Conservation (phyloP, 257 asterid genomes). For the Gentiana straminea region DNA sequence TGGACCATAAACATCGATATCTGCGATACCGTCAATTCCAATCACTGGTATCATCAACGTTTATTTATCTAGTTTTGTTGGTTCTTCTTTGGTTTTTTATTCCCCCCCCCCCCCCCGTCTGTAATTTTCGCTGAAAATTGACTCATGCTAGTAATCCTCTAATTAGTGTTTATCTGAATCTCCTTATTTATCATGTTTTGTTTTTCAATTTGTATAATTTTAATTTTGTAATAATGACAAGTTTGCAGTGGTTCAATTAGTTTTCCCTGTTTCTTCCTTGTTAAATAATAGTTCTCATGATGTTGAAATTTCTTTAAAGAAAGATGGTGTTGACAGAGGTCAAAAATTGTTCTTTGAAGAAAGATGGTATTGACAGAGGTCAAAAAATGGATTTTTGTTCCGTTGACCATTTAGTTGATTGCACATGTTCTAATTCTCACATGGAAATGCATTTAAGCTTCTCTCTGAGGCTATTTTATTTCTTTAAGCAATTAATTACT, state of each 20-base stretch:
- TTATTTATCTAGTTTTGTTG: not conserved
- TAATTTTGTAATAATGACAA: not conserved
- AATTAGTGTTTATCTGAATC: too few species aligned
- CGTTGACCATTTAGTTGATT: too few species aligned
- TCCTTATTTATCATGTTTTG: conserved; percentile 5
- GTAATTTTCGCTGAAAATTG: not conserved
- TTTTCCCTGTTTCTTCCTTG: not conserved
- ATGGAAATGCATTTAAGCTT: not conserved
- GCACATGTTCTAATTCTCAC: too few species aligned
- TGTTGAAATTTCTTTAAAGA: not conserved
- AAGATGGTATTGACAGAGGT: too few species aligned
- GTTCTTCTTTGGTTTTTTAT: not conserved
- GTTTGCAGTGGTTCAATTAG: too few species aligned
- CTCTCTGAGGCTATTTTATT: not conserved
- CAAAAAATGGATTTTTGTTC: too few species aligned
- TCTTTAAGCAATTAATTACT: not conserved
- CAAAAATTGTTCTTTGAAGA: too few species aligned
- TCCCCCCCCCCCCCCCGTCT: not conserved
- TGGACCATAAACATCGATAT: conserved; percentile 93
- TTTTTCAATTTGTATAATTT: not conserved
- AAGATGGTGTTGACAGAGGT: not conserved
- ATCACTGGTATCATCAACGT: conserved; percentile 41
- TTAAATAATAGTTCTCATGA: not conserved
- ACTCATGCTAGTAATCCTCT: not conserved
- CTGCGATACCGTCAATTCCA: conserved; percentile 70